A percentile compares a stretch with the other conserved stretches of the same genome.
These are phyloP conservation scores for Mollisia scopiformis DNA, from an alignment of 2,329 filamentous ascomycete species.

Conservation along the genomic window DNA sequence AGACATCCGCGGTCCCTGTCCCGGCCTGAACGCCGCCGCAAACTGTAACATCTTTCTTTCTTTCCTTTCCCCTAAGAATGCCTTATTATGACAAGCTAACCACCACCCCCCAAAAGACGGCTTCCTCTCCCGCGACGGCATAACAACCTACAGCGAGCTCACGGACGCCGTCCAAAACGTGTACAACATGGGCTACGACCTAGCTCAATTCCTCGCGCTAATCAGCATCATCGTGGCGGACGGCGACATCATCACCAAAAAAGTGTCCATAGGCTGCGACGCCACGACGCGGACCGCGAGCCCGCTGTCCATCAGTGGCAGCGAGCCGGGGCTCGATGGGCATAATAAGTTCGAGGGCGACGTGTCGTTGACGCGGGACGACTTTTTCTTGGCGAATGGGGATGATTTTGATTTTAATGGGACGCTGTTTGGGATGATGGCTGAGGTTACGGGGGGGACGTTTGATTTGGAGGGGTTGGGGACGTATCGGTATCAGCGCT, in stretches of 20 bases:
- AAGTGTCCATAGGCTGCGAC: constrained; percentile 31
- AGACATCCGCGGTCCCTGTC: constrained; percentile 46
- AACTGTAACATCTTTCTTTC: constrained; percentile 37
- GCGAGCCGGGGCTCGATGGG: constrained; percentile 27
- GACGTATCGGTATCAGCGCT: constrained; percentile 36
- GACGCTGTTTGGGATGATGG: constrained; percentile 36
- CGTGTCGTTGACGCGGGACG: constrained; percentile 26
- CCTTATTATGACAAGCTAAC: too few relatives aligned
- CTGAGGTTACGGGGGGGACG: constrained; percentile 36
- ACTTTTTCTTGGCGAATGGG: constrained; percentile 30
- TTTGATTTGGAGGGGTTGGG: constrained; percentile 34
- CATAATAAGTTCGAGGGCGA: constrained; percentile 31
- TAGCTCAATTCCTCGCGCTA: constrained; percentile 24
- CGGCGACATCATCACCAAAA: constrained; percentile 28
- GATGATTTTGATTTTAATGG: constrained; percentile 31
- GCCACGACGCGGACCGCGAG: constrained; percentile 36
- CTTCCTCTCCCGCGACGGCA: constrained; percentile 44
- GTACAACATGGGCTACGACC: constrained; percentile 28
- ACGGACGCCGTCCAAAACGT: constrained; percentile 33
- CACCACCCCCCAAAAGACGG: not conserved
- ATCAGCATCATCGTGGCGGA: constrained; percentile 25
- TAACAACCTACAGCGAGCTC: constrained; percentile 33
- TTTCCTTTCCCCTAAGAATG: too few relatives aligned
- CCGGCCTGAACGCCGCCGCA: constrained; percentile 44
- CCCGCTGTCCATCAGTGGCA: constrained; percentile 17